Evolutionary conservation across 441 rosid genomes (phyloP).

Genomic region (Gossypium laxum): DNA sequence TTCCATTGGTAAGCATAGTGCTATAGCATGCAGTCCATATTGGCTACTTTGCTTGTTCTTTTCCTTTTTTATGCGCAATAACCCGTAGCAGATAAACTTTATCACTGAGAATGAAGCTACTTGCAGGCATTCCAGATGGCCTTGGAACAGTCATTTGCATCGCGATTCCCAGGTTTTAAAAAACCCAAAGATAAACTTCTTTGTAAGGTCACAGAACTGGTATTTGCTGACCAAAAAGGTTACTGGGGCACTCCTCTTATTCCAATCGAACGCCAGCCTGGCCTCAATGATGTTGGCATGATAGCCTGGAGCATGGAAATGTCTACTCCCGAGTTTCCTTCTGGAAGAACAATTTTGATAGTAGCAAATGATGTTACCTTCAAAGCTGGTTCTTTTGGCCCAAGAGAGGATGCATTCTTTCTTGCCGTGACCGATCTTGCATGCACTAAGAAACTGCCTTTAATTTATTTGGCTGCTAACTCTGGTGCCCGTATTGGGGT

Average conservation of each 20-base stretch:
- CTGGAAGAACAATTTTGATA: slow-evolving; percentile 74
- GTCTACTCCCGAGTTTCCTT: slow-evolving; percentile 87
- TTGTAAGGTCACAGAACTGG: slow-evolving; percentile 62
- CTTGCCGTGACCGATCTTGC: slow-evolving; percentile 89
- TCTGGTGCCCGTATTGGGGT: slow-evolving; percentile 98
- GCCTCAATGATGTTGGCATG: slow-evolving; percentile 90
- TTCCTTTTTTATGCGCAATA: neutral
- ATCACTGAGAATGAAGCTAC: slow-evolving; percentile 14
- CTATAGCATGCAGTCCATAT: slow-evolving; percentile 3
- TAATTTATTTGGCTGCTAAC: slow-evolving; percentile 93
- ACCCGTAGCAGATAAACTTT: slow-evolving; percentile 10
- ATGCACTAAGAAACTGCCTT: slow-evolving; percentile 74
- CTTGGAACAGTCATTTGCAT: slow-evolving; percentile 64
- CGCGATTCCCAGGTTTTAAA: slow-evolving; percentile 38
- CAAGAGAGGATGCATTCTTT: slow-evolving; percentile 94
- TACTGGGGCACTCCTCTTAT: slow-evolving; percentile 66
- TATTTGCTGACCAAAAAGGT: slow-evolving; percentile 59
- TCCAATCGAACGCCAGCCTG: slow-evolving; percentile 52
- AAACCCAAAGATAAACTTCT: slow-evolving; percentile 44
- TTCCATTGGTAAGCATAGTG: slow-evolving; percentile 65
- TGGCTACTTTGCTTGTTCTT: neutral
- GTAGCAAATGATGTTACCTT: slow-evolving; percentile 91
- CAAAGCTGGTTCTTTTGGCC: slow-evolving; percentile 98
- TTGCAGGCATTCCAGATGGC: slow-evolving; percentile 89
- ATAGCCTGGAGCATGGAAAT: slow-evolving; percentile 94